phyloP scores from a whole-genome alignment of 2,329 filamentous ascomycete species.

The Colletotrichum euphorbiae region DNA sequence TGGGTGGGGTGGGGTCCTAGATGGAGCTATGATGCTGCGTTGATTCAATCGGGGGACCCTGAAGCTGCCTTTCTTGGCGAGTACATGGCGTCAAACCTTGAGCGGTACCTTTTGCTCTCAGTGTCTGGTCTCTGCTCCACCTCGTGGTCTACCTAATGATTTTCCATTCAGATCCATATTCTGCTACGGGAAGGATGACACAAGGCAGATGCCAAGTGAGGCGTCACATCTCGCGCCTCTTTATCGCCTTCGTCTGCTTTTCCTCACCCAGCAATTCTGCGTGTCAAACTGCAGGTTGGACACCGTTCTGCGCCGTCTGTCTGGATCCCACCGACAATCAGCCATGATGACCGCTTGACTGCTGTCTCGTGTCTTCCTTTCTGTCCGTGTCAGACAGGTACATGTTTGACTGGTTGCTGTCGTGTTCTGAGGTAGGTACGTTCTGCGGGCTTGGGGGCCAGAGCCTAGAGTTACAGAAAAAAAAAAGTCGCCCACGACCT shows the following conservation, averaged over 20 bases:
- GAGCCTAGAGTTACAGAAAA: not conserved
- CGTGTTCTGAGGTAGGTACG: too few relatives aligned
- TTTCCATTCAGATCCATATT: not conserved
- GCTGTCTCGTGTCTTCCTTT: slow-evolving; percentile 12
- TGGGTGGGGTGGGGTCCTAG: too few relatives aligned
- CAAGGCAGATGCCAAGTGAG: slow-evolving; percentile 27
- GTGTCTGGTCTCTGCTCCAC: not conserved
- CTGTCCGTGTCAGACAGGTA: slow-evolving; percentile 19
- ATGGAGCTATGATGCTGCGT: slow-evolving; percentile 36
- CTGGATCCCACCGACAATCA: slow-evolving; percentile 26
- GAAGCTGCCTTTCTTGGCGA: slow-evolving; percentile 32
- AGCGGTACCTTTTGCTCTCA: slow-evolving; percentile 3
- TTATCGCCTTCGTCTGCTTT: slow-evolving; percentile 3
- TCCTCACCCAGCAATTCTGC: not conserved
- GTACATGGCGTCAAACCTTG: slow-evolving; percentile 7
- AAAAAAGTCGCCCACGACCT: slow-evolving; percentile 25
- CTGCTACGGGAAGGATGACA: slow-evolving; percentile 4
- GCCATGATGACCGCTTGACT: slow-evolving; percentile 4
- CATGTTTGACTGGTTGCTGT: not conserved
- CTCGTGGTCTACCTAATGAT: not conserved
- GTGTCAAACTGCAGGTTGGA: not conserved
- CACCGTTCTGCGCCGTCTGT: not conserved
- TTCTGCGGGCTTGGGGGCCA: too few relatives aligned
- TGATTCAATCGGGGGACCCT: slow-evolving; percentile 33
- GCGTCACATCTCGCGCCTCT: not conserved